Evolutionary conservation across 306 rosid genomes (phyloP).

Genomic region (Vicia sativa): DNA sequence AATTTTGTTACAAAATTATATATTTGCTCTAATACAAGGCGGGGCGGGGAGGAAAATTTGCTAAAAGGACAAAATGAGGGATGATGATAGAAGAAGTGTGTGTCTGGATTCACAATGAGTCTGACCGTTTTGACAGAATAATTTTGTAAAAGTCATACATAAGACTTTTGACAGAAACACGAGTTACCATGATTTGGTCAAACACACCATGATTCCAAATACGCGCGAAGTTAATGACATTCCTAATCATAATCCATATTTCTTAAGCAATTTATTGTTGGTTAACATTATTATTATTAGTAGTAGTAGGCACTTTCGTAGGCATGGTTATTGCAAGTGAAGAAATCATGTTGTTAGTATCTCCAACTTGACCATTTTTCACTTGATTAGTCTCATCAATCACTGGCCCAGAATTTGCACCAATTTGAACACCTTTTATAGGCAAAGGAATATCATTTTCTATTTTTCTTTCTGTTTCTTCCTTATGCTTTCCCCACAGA

Average conservation of each 20-base stretch:
- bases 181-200: neutral
- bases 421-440: conserved; percentile 49
- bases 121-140: too few species aligned
- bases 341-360: conserved; percentile 27
- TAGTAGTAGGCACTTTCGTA: conserved; percentile 37
- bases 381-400: conserved; percentile 23
- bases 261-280: conserved; percentile 30
- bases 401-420: conserved; percentile 24
- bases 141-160: neutral
- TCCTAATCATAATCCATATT: conserved; percentile 26
- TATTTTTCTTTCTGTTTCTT: conserved; percentile 44
- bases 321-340: conserved; percentile 46
- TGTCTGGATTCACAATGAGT: too few species aligned
- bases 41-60: neutral
- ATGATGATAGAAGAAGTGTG: neutral
- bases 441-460: conserved; percentile 58
- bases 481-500: conserved; percentile 93
- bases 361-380: conserved; percentile 28
- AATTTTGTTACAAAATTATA: conserved; percentile 41
- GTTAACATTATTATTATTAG: conserved; percentile 27
- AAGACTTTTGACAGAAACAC: neutral
- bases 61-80: conserved; percentile 24
- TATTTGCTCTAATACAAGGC: conserved; percentile 21
- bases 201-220: too few species aligned
- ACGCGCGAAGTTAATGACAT: neutral